Evolutionary conservation across 176 grass and related monocot genomes (phyloP).

Genomic region (Pontederia paniculata): DNA sequence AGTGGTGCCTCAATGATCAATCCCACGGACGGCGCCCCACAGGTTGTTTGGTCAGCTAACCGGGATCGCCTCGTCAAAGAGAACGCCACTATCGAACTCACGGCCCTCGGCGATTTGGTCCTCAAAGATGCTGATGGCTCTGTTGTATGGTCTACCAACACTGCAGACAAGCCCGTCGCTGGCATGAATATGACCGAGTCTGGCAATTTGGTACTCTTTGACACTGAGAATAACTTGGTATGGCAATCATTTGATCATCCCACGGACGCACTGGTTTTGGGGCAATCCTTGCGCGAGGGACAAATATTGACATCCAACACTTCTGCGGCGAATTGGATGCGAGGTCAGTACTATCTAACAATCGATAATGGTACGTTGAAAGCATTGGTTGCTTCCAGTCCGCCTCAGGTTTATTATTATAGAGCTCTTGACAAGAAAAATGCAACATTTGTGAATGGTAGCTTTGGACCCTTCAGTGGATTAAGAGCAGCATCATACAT

Average conservation of each 20-base stretch:
- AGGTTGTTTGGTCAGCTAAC: constrained; percentile 14
- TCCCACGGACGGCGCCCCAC: not conserved
- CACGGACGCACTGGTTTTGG: not conserved
- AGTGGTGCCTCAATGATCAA: not conserved
- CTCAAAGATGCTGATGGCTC: not conserved
- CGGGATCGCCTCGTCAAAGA: not conserved
- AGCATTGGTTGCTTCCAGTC: not conserved
- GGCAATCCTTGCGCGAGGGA: not conserved
- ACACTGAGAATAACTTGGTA: not conserved
- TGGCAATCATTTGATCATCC: constrained; percentile 14
- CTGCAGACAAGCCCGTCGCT: not conserved
- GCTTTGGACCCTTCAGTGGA: not conserved
- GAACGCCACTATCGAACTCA: not conserved
- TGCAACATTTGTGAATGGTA: not conserved
- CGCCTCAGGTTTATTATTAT: not conserved
- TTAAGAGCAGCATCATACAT: not conserved
- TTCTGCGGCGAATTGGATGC: constrained; percentile 4
- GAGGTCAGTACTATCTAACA: not conserved
- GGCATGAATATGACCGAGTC: not conserved
- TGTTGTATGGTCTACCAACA: constrained; percentile 8
- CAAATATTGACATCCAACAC: not conserved
- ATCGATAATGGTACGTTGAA: not conserved
- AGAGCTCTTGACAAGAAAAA: not conserved
- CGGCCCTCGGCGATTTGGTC: not conserved
- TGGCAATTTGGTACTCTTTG: not conserved